These are phyloP conservation scores for Tolypocladium nubicola DNA, from an alignment of 2,329 filamentous ascomycete genomes.

Conservation along the genomic window DNA sequence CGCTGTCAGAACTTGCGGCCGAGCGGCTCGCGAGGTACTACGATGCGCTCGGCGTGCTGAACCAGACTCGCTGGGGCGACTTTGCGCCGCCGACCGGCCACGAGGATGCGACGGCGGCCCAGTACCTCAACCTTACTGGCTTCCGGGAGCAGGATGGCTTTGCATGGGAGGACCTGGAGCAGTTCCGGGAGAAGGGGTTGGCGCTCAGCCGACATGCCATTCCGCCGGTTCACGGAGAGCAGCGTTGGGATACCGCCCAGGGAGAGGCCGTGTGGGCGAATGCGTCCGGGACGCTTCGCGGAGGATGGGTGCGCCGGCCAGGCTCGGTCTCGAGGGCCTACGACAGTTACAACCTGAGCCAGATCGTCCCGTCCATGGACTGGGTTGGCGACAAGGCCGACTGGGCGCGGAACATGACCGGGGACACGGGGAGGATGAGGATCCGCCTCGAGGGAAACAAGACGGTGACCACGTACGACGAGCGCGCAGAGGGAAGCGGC, in stretches of 20 bases:
- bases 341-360: constrained; percentile 51
- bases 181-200: constrained; percentile 55
- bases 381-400: constrained; percentile 49
- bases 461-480: constrained; percentile 33
- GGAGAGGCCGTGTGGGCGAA: constrained; percentile 58
- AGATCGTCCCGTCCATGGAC: constrained; percentile 51
- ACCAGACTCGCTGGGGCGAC: constrained; percentile 48
- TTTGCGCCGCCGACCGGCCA: constrained; percentile 34
- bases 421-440: constrained; percentile 55
- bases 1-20: constrained; percentile 25
- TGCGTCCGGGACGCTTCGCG: constrained; percentile 64
- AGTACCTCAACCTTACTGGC: constrained; percentile 64
- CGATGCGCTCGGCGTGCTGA: constrained; percentile 41
- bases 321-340: constrained; percentile 34
- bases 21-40: constrained; percentile 40
- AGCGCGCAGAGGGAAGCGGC: constrained; percentile 20
- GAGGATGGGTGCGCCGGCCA: constrained; percentile 59
- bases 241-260: constrained; percentile 26
- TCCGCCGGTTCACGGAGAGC: constrained; percentile 28
- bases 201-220: constrained; percentile 47
- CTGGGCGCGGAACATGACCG: constrained; percentile 76
- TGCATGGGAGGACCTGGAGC: constrained; percentile 63
- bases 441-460: constrained; percentile 52
- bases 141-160: constrained; percentile 64
- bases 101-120: constrained; percentile 13